Percentiles rank a stretch among this genome's conserved stretches.
Evolutionary conservation across 2,329 filamentous ascomycete genomes (phyloP).

Genomic region (Apiospora arundinis): DNA sequence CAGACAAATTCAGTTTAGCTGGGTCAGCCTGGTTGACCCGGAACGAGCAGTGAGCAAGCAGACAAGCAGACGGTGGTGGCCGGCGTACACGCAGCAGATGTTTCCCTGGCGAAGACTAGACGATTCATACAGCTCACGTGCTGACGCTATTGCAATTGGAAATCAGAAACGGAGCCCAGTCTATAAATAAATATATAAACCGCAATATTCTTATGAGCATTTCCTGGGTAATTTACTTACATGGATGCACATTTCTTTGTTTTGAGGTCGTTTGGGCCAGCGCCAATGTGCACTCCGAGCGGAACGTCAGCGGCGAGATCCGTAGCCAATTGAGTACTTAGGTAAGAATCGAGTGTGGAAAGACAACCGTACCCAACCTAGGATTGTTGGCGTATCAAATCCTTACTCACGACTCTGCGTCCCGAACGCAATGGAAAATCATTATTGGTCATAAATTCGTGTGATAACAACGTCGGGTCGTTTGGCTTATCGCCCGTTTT

Average conservation of each 20-base stretch:
- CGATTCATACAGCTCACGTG: background rate
- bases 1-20: too few species aligned
- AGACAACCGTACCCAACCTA: background rate
- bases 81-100: background rate
- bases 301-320: background rate
- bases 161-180: background rate
- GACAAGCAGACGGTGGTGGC: background rate
- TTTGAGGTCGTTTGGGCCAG: too few species aligned
- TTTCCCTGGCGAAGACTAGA: background rate
- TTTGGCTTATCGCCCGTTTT: conserved; percentile 4
- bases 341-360: background rate
- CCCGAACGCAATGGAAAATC: background rate
- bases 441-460: conserved; percentile 1
- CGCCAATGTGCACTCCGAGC: too few species aligned
- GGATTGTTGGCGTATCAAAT: background rate
- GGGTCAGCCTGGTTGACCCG: too few species aligned
- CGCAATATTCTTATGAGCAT: too few species aligned
- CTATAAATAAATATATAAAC: background rate
- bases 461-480: background rate
- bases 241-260: too few species aligned
- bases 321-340: background rate
- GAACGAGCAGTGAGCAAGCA: too few species aligned
- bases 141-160: background rate
- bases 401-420: background rate
- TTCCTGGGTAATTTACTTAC: too few species aligned